A percentile compares a stretch with the other conserved stretches of the same genome.
These are phyloP conservation scores for Chaetomidium leptoderma DNA, from an alignment of 495 filamentous ascomycete species.

Conservation along the genomic window DNA sequence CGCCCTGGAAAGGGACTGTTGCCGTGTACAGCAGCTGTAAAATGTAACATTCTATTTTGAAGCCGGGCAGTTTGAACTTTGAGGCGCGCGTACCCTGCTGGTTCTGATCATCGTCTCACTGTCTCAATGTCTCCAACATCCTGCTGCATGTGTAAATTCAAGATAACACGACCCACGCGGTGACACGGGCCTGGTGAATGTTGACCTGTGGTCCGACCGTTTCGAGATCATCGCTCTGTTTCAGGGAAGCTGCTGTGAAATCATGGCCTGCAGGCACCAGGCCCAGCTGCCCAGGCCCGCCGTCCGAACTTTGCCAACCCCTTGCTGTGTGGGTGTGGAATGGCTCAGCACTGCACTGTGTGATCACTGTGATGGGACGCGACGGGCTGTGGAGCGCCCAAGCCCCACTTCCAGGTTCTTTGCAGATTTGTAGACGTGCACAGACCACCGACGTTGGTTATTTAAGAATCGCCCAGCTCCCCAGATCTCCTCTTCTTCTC, in stretches of 20 bases:
- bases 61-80: not conserved
- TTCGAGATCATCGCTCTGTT: not conserved
- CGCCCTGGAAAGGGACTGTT: not conserved
- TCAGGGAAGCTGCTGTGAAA: not conserved
- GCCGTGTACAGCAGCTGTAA: not conserved
- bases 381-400: no score
- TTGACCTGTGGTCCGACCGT: not conserved
- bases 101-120: not conserved
- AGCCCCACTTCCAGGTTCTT: not conserved
- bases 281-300: no score
- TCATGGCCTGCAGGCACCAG: not conserved
- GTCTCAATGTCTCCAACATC: no score
- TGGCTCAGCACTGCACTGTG: not conserved
- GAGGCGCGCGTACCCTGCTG: not conserved
- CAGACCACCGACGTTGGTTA: constrained; percentile 21
- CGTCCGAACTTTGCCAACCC: not conserved
- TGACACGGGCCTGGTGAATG: not conserved
- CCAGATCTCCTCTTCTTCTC: constrained; percentile 13
- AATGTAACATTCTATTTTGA: constrained; percentile 2
- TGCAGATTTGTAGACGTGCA: constrained; percentile 24
- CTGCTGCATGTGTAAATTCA: no score
- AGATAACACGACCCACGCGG: no score
- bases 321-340: not conserved
- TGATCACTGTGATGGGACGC: no score
- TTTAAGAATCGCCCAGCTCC: constrained; percentile 11